Evolutionary conservation across 108 stramenopile species (phyloP).

Genomic region (Phaeodactylum tricornutum): DNA sequence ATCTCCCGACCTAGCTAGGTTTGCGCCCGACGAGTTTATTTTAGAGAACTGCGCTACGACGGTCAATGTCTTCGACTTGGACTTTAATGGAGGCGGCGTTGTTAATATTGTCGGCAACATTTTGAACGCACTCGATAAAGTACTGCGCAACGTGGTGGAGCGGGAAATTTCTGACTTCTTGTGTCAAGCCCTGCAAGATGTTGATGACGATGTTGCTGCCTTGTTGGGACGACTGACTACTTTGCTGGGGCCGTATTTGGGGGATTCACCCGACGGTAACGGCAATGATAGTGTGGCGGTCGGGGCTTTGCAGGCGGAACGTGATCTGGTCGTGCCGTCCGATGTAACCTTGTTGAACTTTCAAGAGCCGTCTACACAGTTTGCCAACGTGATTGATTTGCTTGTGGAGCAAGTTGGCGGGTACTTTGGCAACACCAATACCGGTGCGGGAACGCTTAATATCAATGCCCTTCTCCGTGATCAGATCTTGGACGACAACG

Average conservation of each 20-base stretch:
- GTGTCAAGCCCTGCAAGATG: background rate
- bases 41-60: background rate
- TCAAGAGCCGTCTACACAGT: background rate
- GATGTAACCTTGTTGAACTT: background rate
- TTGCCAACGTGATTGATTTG: background rate
- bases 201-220: background rate
- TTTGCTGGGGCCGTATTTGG: background rate
- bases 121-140: background rate
- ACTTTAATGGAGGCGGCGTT: slow-evolving; percentile 2
- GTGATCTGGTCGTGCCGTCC: background rate
- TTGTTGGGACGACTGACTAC: background rate
- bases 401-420: background rate
- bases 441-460: slow-evolving; percentile 16
- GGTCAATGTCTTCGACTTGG: slow-evolving; percentile 3
- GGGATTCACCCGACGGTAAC: background rate
- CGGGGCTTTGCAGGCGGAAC: background rate
- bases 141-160: background rate
- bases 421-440: background rate
- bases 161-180: background rate
- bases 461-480: slow-evolving; percentile 34
- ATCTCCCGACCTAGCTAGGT: too few relatives aligned
- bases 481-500: slow-evolving; percentile 15
- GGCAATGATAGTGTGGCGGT: background rate
- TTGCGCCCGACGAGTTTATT: too few relatives aligned
- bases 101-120: background rate